Evolutionary conservation across 352 stramenopile genomes (phyloP).

Genomic region (Phytophthora brassicae): DNA sequence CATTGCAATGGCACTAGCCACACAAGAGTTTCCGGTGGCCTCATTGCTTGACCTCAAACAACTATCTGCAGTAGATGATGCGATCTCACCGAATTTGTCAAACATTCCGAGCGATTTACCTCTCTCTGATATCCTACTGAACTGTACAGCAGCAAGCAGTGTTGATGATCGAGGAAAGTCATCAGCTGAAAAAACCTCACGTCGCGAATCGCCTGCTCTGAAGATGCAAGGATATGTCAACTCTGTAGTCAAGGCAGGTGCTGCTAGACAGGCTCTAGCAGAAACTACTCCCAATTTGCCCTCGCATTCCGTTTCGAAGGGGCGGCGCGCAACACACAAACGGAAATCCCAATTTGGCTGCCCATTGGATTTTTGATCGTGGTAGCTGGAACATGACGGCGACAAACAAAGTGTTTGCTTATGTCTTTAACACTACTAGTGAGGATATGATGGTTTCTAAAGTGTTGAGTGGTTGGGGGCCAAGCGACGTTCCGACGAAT

Average conservation of each 20-base stretch:
- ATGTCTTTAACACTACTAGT: slow-evolving; percentile 13
- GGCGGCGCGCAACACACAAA: slow-evolving; percentile 1
- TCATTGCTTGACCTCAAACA: neutral
- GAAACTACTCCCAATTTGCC: neutral
- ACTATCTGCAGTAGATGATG: neutral
- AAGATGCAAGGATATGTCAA: neutral
- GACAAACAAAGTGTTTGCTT: slow-evolving; percentile 10
- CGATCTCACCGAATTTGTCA: neutral
- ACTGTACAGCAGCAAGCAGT: too few relatives aligned
- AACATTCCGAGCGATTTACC: too few relatives aligned
- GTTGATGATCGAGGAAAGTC: too few relatives aligned
- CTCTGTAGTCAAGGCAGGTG: neutral
- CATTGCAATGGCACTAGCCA: neutral
- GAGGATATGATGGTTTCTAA: slow-evolving; percentile 4
- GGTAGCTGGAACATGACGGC: slow-evolving; percentile 7
- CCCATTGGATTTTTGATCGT: slow-evolving; percentile 14
- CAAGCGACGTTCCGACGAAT: neutral
- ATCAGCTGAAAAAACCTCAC: too few relatives aligned
- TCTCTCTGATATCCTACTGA: neutral
- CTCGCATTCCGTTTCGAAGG: slow-evolving; percentile 1
- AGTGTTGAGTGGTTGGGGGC: neutral
- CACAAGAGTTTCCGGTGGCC: neutral
- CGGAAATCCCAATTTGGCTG: neutral
- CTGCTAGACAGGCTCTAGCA: neutral
- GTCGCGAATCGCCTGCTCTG: neutral